Percentiles rank a stretch among this genome's conserved stretches.
These are phyloP conservation scores for Deinandra increscens DNA, from an alignment of 129 eudicot genomes.

Conservation along the genomic window DNA sequence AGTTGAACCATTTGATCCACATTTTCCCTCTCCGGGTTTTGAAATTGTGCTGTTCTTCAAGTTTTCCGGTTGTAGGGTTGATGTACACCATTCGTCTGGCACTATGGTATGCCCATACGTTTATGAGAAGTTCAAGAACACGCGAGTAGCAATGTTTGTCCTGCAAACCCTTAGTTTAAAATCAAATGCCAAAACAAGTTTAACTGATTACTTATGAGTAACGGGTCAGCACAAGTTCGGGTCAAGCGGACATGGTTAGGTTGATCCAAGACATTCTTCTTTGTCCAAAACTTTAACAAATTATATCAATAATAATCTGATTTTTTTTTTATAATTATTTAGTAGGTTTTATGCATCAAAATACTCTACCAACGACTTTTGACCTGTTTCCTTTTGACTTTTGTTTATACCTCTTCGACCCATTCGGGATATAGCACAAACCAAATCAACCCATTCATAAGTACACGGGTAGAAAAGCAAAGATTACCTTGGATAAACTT, in stretches of 20 bases:
- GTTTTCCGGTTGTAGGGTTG: conserved; percentile 59
- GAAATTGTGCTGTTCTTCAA: conserved; percentile 77
- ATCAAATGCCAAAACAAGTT: neutral
- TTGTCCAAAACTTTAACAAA: neutral
- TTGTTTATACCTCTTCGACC: neutral
- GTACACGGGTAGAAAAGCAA: neutral
- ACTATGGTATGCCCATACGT: conserved; percentile 96
- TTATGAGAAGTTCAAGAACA: conserved; percentile 83
- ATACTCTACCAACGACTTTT: neutral
- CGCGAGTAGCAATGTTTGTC: conserved; percentile 97
- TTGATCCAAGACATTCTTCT: neutral
- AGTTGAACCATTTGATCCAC: conserved; percentile 93
- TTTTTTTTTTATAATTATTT: neutral
- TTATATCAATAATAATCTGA: neutral
- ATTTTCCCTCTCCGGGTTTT: conserved; percentile 75
- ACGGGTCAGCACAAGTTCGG: too few species aligned
- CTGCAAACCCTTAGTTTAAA: conserved; percentile 31
- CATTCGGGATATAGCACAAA: neutral
- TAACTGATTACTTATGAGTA: neutral
- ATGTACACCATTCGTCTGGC: conserved; percentile 77
- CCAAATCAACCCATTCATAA: neutral
- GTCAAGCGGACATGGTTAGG: neutral
- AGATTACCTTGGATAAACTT: conserved; percentile 69
- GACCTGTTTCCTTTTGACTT: neutral
- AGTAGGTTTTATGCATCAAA: too few species aligned